phyloP scores from a whole-genome alignment of 768 basidiomycete species.

The Trametes elegans region DNA sequence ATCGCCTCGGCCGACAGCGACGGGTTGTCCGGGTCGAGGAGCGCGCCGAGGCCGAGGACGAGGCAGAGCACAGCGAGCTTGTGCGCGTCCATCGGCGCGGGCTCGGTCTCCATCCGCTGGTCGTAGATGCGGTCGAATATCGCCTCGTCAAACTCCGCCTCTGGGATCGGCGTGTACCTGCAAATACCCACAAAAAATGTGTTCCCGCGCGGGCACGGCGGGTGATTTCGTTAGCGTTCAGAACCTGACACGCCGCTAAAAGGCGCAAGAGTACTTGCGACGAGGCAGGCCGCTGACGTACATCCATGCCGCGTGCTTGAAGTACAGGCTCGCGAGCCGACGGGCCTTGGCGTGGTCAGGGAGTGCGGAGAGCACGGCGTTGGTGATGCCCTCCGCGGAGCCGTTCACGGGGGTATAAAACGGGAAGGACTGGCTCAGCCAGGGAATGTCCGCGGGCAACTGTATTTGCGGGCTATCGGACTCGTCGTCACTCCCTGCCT shows the following conservation, averaged over 20 bases:
- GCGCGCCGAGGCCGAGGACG: conserved; percentile 61
- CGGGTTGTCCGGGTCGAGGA: conserved; percentile 57
- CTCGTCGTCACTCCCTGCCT: conserved; percentile 57
- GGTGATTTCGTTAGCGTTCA: neutral
- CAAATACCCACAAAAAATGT: no score
- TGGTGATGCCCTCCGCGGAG: conserved; percentile 43
- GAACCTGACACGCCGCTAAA: conserved; percentile 2
- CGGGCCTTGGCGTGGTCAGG: conserved; percentile 38
- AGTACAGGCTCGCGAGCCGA: conserved; percentile 51
- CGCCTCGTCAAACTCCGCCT: conserved; percentile 51
- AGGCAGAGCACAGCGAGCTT: conserved; percentile 58
- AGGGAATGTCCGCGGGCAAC: conserved; percentile 53
- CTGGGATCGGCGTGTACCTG: conserved; percentile 68
- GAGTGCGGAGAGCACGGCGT: conserved; percentile 43
- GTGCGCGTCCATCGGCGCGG: conserved; percentile 45
- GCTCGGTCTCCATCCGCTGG: conserved; percentile 24
- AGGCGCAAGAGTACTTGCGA: no score
- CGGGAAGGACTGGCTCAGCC: conserved; percentile 61
- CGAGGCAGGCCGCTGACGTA: conserved; percentile 33
- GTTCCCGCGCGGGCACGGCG: neutral
- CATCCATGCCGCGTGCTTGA: conserved; percentile 72
- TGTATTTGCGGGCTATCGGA: conserved; percentile 38
- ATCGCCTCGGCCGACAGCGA: conserved; percentile 53
- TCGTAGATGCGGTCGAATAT: conserved; percentile 55
- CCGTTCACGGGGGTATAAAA: conserved; percentile 43